Conservation (phyloP, 2,329 filamentous ascomycete species). For the Aspergillus pseudotamarii region DNA sequence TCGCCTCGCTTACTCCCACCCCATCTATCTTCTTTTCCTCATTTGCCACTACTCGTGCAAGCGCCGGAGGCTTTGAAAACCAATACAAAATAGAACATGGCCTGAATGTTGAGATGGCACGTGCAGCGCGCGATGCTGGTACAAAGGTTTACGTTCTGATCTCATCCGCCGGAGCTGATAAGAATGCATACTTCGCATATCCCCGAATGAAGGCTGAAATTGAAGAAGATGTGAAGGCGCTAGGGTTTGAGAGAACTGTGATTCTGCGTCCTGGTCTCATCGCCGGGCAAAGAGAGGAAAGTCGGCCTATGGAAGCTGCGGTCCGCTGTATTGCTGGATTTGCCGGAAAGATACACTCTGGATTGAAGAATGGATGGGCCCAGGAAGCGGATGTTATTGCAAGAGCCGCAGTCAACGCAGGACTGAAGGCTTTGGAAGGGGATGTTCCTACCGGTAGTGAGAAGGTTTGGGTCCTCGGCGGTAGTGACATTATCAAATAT, state of each 20-base stretch:
- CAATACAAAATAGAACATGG: slow-evolving; percentile 90
- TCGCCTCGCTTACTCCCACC: slow-evolving; percentile 58
- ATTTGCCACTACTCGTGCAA: slow-evolving; percentile 76
- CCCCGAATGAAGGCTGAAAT: slow-evolving; percentile 81
- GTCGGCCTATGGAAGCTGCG: slow-evolving; percentile 61
- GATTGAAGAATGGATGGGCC: slow-evolving; percentile 66
- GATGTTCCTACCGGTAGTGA: slow-evolving; percentile 42
- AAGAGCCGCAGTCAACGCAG: slow-evolving; percentile 43
- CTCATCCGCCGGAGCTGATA: slow-evolving; percentile 59
- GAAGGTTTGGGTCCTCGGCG: slow-evolving; percentile 44
- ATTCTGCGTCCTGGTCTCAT: slow-evolving; percentile 76
- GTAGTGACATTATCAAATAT: slow-evolving; percentile 41
- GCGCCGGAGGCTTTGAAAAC: slow-evolving; percentile 73
- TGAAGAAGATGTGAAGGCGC: slow-evolving; percentile 72
- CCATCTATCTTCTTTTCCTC: slow-evolving; percentile 73
- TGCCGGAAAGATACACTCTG: slow-evolving; percentile 56
- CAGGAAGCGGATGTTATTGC: slow-evolving; percentile 75
- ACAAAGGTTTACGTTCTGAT: slow-evolving; percentile 77
- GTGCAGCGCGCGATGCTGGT: slow-evolving; percentile 72
- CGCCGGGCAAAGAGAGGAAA: slow-evolving; percentile 68
- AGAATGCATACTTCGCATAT: slow-evolving; percentile 59
- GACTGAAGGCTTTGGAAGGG: slow-evolving; percentile 44
- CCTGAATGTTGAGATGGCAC: slow-evolving; percentile 77
- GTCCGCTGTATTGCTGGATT: slow-evolving; percentile 59
- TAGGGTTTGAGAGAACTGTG: slow-evolving; percentile 77